Percentiles rank a stretch among this genome's conserved stretches.
Conservation (phyloP, 345 rosid species). For the Syzygium jambos region DNA sequence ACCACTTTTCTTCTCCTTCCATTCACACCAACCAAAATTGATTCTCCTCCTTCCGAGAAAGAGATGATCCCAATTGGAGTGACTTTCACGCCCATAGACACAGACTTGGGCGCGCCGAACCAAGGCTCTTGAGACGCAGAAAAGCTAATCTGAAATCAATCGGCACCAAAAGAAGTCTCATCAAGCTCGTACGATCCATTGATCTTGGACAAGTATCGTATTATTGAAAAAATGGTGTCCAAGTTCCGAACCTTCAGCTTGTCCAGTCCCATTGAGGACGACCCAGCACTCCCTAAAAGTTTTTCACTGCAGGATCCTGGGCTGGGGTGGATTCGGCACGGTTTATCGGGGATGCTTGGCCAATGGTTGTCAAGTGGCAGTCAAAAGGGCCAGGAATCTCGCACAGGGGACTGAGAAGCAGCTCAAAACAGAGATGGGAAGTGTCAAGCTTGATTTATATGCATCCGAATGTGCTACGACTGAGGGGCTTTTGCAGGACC, state of each 20-base stretch:
- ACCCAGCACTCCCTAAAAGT: not conserved
- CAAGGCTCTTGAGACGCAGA: not conserved
- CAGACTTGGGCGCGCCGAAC: not conserved
- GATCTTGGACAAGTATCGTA: too few relatives aligned
- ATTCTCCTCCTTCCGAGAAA: not conserved
- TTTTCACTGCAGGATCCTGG: not conserved
- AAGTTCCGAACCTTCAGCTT: not conserved
- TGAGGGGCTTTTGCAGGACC: not conserved
- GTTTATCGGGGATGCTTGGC: not conserved
- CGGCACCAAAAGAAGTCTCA: not conserved
- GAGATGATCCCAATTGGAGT: not conserved
- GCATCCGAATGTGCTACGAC: not conserved
- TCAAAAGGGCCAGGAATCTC: not conserved
- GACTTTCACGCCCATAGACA: not conserved
- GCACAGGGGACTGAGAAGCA: not conserved
- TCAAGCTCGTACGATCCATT: too few relatives aligned
- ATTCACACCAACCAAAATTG: not conserved
- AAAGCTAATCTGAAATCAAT: not conserved
- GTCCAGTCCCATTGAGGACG: not conserved
- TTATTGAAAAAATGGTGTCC: not conserved
- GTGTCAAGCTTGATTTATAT: not conserved
- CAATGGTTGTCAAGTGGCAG: not conserved
- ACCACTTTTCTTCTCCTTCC: too few relatives aligned
- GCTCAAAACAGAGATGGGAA: not conserved
- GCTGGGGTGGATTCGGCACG: not conserved